These are phyloP conservation scores for Colletotrichum sublineola DNA, from an alignment of 2,329 filamentous ascomycete species.

Conservation along the genomic window DNA sequence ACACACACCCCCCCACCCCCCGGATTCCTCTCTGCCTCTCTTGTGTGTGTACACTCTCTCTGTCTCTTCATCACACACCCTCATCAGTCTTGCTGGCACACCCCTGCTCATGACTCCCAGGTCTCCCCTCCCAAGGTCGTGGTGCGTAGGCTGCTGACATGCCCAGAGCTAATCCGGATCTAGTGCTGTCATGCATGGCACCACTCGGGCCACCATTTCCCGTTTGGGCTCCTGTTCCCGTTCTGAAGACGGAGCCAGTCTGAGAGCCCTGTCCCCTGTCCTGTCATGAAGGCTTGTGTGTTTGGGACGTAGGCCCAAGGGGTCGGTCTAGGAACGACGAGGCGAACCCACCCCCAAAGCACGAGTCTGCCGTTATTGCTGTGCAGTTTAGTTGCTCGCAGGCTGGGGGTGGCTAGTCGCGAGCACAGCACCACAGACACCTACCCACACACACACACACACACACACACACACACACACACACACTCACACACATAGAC, in stretches of 20 bases:
- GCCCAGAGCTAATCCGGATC: constrained; percentile 38
- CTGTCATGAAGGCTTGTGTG: constrained; percentile 51
- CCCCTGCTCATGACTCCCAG: constrained; percentile 23
- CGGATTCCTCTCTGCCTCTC: constrained; percentile 36
- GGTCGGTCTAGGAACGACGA: constrained; percentile 19
- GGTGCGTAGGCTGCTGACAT: constrained; percentile 35
- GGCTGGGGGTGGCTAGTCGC: constrained; percentile 47
- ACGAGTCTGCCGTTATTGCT: constrained; percentile 42
- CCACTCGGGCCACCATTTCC: constrained; percentile 46
- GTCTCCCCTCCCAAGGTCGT: constrained; percentile 34
- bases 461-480: constrained; percentile 40
- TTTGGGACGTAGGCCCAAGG: constrained; percentile 44
- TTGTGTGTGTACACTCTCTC: constrained; percentile 23
- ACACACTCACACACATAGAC: constrained; percentile 41
- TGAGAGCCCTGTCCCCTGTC: constrained; percentile 44
- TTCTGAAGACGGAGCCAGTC: constrained; percentile 44
- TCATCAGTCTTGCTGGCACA: constrained; percentile 17
- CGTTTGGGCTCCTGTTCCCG: constrained; percentile 48
- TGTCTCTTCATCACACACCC: not conserved
- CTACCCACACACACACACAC: constrained; percentile 22
- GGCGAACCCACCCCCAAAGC: not conserved
- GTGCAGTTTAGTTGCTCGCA: constrained; percentile 49
- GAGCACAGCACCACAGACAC: constrained; percentile 49
- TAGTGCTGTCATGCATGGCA: constrained; percentile 42
- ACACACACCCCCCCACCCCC: constrained; percentile 41